phyloP scores from a whole-genome alignment of 495 filamentous ascomycete genomes.

The Neurospora sp. region DNA sequence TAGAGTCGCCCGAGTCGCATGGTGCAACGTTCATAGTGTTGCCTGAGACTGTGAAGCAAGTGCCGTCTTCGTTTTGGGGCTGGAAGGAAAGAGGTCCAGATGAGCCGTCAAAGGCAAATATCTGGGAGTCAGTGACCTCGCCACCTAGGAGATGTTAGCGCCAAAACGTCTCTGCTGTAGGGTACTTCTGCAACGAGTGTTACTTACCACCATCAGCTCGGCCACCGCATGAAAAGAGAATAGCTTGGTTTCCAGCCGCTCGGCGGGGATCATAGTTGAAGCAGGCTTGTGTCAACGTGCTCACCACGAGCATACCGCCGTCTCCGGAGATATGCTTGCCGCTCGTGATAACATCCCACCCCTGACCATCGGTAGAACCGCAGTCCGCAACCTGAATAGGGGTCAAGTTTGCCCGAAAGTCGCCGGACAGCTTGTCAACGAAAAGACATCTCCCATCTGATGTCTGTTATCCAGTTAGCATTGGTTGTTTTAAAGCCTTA shows the following conservation, averaged over 20 bases:
- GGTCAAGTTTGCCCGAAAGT: slow-evolving; percentile 48
- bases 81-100: slow-evolving; percentile 31
- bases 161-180: background rate
- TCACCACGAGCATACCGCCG: slow-evolving; percentile 40
- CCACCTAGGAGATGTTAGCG: slow-evolving; percentile 25
- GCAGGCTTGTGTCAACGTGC: slow-evolving; percentile 45
- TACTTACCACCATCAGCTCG: slow-evolving; percentile 39
- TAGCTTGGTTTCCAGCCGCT: slow-evolving; percentile 34
- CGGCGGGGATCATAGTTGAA: slow-evolving; percentile 44
- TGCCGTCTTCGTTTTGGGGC: slow-evolving; percentile 32
- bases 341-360: slow-evolving; percentile 44
- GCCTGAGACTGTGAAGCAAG: slow-evolving; percentile 37
- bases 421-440: slow-evolving; percentile 43
- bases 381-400: slow-evolving; percentile 41
- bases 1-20: slow-evolving; percentile 31
- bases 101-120: slow-evolving; percentile 34
- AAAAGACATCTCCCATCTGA: slow-evolving; percentile 43
- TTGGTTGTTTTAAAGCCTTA: background rate
- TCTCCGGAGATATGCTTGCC: slow-evolving; percentile 39
- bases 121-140: slow-evolving; percentile 38
- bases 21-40: slow-evolving; percentile 34
- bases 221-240: slow-evolving; percentile 47
- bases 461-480: slow-evolving; percentile 24
- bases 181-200: background rate
- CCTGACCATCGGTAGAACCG: slow-evolving; percentile 37